A percentile compares a stretch with the other conserved stretches of the same genome.
Evolutionary conservation across 2,329 filamentous ascomycete genomes (phyloP).

Genomic region (Samsoniella hepiali): DNA sequence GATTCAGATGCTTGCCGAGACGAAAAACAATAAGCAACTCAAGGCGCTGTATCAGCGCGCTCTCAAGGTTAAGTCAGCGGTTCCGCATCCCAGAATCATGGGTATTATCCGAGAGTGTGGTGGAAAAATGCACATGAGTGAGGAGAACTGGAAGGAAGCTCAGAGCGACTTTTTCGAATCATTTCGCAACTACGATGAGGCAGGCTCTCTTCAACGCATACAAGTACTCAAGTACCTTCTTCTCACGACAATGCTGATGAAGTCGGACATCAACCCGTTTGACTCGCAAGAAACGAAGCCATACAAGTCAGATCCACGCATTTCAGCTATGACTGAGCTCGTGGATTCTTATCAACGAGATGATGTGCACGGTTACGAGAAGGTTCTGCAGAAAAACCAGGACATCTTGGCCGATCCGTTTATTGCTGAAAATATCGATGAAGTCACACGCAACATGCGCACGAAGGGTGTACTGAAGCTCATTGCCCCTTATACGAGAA

Average conservation of each 20-base stretch:
- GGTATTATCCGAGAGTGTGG: constrained; percentile 98
- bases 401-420: constrained; percentile 90
- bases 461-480: constrained; percentile 93
- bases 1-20: constrained; percentile 98
- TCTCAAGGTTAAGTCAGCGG: constrained; percentile 88
- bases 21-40: constrained; percentile 93
- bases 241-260: constrained; percentile 96
- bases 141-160: constrained; percentile 98
- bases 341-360: constrained; percentile 96
- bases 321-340: constrained; percentile 94
- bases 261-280: constrained; percentile 97
- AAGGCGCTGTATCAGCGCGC: constrained; percentile 91
- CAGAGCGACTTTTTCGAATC: constrained; percentile 98
- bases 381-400: constrained; percentile 79
- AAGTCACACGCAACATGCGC: constrained; percentile 96
- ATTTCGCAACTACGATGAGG: constrained; percentile 98
- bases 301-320: constrained; percentile 92
- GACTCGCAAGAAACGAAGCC: constrained; percentile 98
- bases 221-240: constrained; percentile 97
- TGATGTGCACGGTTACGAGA: constrained; percentile 88
- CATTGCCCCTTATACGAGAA: constrained; percentile 90
- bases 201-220: constrained; percentile 90
- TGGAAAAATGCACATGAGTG: constrained; percentile 99
- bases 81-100: constrained; percentile 98
- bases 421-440: constrained; percentile 98